Evolutionary conservation across 768 basidiomycete genomes (phyloP).

Genomic region (Podaxis pistillaris): DNA sequence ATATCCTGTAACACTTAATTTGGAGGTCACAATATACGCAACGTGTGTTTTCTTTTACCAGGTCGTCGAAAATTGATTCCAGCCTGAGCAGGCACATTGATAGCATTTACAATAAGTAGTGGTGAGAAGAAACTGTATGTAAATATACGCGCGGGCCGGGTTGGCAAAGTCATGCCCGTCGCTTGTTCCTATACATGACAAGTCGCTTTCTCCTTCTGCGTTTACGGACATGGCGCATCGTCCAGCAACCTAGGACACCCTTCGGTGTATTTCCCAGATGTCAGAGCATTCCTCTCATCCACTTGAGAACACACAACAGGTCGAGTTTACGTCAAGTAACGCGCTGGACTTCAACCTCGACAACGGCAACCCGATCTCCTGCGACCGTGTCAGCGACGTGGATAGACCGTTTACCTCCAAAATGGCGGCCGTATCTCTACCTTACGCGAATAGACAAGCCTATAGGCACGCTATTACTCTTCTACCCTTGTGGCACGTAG

Average conservation of each 20-base stretch:
- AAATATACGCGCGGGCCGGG: background rate
- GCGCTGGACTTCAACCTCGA: slow-evolving; percentile 1
- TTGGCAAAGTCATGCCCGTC: background rate
- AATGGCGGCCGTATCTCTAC: slow-evolving; percentile 75
- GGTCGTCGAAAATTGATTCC: background rate
- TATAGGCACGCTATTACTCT: slow-evolving; percentile 88
- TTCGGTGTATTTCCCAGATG: background rate
- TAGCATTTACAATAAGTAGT: background rate
- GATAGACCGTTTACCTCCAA: slow-evolving; percentile 63
- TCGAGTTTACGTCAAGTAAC: background rate
- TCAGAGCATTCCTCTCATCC: background rate
- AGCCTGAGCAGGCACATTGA: background rate
- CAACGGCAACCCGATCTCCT: slow-evolving; percentile 9
- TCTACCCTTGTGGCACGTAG: slow-evolving; percentile 86
- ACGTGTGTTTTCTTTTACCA: background rate
- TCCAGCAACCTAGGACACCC: background rate
- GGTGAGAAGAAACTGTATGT: background rate
- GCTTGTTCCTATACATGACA: background rate
- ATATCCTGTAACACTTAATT: slow-evolving; percentile 1
- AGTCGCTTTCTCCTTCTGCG: background rate
- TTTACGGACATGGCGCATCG: background rate
- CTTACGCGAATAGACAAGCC: slow-evolving; percentile 94
- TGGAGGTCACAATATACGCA: background rate
- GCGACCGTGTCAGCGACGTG: slow-evolving; percentile 39
- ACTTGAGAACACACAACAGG: background rate